Base-by-base conservation (phyloP, 306 rosid species). In the Lotus japonicus region DNA sequence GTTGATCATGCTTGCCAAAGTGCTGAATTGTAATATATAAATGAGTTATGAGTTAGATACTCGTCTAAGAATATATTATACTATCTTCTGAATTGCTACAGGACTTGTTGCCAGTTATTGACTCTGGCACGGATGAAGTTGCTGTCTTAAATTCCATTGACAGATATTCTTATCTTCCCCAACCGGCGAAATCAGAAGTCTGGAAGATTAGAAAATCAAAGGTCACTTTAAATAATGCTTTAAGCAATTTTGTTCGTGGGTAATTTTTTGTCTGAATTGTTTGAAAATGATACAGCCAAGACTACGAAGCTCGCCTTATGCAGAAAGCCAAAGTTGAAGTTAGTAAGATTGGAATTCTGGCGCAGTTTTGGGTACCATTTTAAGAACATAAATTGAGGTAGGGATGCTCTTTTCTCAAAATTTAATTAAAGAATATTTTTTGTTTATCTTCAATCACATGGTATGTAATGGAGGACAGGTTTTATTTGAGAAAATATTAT, bases 131-230 rank as follows among this genome's bases (percentile, higher is more conserved):
- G 82, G 65, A 70, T 45, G 64, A 64, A 72, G 69, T 28, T 55
- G 68, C 71, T 54, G 62, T 39, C 72, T 50, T 72, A 48, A 85
- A 80, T 79, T 75, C 88, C 66, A 54, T 86, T 77, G 88, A 86
- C 9, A 78, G 82, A 48, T 87, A 83, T 67, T 62, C 85, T 3
- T 86, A 80, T 66, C 31, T 54, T 49, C 83, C 82, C 46, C 70
- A 42, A 35, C 71, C 56, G 46, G 64, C 77, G 70, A 66, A 66
- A 48, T 65, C 83, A 38, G 85, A 79, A 68, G 86, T 81, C 64
- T 81, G 83, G 90, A 88, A 84, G 83, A 72, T 86, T 43, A 82
- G 84, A 75, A 88, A 84, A 82, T 77, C 87, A 14, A 90, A 88
- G 95, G 92, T 84, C 33, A 60, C 50, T 42, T 57, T 51, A 28